A percentile compares a stretch with the other conserved stretches of the same genome.
These are phyloP conservation scores for Erodium moschatum DNA, from an alignment of 441 rosid species.

Conservation along the genomic window DNA sequence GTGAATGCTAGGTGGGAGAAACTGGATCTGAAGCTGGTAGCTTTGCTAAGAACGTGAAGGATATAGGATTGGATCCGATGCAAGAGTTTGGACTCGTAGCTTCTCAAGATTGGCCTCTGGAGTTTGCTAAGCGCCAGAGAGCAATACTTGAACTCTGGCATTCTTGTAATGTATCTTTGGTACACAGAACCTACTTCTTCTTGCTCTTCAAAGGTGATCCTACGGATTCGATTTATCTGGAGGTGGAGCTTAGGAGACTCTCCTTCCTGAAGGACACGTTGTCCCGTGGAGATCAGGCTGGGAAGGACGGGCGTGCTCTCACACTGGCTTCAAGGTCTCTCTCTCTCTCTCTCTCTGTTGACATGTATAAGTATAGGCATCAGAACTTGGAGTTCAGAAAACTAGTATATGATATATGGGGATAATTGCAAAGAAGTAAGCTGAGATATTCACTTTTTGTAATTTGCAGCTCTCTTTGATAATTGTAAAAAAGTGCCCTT, in stretches of 20 bases:
- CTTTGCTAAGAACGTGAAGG: slow-evolving; percentile 47
- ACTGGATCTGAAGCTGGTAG: slow-evolving; percentile 26
- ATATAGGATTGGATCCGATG: slow-evolving; percentile 68
- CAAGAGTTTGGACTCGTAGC: slow-evolving; percentile 31
- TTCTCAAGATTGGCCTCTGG: slow-evolving; percentile 41
- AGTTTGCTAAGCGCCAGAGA: slow-evolving; percentile 51
- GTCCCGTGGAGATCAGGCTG: slow-evolving; percentile 35
- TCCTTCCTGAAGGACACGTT: slow-evolving; percentile 53
- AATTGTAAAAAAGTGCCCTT: too few species aligned
- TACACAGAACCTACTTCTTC: slow-evolving; percentile 81
- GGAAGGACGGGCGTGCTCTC: slow-evolving; percentile 40
- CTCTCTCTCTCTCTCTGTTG: slow-evolving; percentile 22
- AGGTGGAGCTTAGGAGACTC: slow-evolving; percentile 72
- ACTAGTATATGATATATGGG: too few species aligned
- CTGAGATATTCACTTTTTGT: too few species aligned
- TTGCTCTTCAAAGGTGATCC: slow-evolving; percentile 71
- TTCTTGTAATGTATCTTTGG: slow-evolving; percentile 61
- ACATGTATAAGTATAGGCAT: too few species aligned
- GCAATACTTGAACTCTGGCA: slow-evolving; percentile 81
- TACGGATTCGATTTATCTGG: slow-evolving; percentile 72
- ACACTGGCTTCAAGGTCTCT: slow-evolving; percentile 55
- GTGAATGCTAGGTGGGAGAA: slow-evolving; percentile 44
- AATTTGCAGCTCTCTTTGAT: too few species aligned
- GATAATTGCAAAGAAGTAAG: too few species aligned
- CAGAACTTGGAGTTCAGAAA: not conserved